Percentiles rank a stretch among this genome's conserved stretches.
Evolutionary conservation across 2,329 filamentous ascomycete species (phyloP).

Genomic region (Paramyrothecium sp.): DNA sequence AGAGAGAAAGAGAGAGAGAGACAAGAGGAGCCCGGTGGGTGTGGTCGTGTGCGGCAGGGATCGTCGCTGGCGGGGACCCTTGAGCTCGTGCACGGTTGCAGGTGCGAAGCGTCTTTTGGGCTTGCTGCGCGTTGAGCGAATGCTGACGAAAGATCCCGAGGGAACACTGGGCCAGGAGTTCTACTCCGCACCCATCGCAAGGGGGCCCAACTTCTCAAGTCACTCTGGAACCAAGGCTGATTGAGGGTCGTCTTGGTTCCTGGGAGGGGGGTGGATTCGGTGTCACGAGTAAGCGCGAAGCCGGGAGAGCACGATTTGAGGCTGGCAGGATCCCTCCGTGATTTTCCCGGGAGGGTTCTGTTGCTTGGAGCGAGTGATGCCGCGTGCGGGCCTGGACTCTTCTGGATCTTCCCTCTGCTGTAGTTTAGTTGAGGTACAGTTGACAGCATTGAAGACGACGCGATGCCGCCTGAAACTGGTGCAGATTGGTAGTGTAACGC

Average conservation of each 20-base stretch:
- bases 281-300: too few species aligned
- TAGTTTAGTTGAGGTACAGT: too few species aligned
- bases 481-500: not conserved
- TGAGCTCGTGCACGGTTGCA: not conserved
- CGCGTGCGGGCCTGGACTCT: not conserved
- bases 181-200: too few species aligned
- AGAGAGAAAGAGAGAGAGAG: not conserved
- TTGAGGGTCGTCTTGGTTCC: too few species aligned
- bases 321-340: not conserved
- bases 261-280: too few species aligned
- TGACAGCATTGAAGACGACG: not conserved
- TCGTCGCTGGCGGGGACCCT: slow-evolving; percentile 11
- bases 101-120: not conserved
- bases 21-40: not conserved
- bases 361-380: not conserved
- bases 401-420: not conserved
- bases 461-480: not conserved
- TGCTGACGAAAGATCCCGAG: too few species aligned
- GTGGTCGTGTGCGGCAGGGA: slow-evolving; percentile 16
- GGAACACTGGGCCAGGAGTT: too few species aligned
- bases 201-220: too few species aligned
- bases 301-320: too few species aligned
- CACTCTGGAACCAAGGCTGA: too few species aligned
- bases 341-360: not conserved
- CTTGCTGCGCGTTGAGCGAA: too few species aligned